Percentiles rank a stretch among this genome's conserved stretches.
phyloP scores from a whole-genome alignment of 1,284 basidiomycete species.

The Leccinum pachyderme region DNA sequence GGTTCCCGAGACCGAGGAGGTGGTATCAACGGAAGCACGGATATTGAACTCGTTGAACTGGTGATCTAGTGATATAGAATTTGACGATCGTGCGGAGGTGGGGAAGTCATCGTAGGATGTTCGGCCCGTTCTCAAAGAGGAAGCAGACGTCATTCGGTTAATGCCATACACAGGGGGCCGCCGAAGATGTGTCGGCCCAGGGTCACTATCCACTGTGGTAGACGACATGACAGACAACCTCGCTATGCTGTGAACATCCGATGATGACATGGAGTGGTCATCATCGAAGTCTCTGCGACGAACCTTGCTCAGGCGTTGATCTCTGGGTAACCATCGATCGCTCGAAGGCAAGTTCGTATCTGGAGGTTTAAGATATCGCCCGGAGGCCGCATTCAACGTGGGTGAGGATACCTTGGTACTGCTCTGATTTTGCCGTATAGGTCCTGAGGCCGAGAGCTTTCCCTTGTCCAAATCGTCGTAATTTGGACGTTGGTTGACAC shows the following conservation, averaged over 20 bases:
- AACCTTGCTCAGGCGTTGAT: conserved; percentile 71
- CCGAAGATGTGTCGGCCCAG: conserved; percentile 69
- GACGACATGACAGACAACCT: conserved; percentile 74
- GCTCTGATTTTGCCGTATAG: conserved; percentile 55
- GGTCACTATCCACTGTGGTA: conserved; percentile 79
- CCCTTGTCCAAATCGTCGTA: conserved; percentile 43
- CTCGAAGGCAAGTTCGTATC: conserved; percentile 35
- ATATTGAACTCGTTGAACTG: conserved; percentile 75
- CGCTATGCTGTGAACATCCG: conserved; percentile 72
- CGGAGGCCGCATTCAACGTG: conserved; percentile 57
- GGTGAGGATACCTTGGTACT: conserved; percentile 37
- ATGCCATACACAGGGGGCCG: conserved; percentile 61
- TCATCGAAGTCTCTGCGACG: conserved; percentile 83
- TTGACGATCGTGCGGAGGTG: conserved; percentile 73
- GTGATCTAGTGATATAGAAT: conserved; percentile 78
- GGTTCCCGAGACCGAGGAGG: conserved; percentile 56
- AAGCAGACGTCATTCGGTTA: conserved; percentile 72
- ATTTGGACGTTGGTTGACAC: conserved; percentile 33
- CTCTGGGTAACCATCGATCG: conserved; percentile 53
- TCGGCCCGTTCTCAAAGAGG: conserved; percentile 58
- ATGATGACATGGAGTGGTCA: conserved; percentile 87
- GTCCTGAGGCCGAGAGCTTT: conserved; percentile 52
- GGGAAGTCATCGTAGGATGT: conserved; percentile 71
- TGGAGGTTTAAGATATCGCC: conserved; percentile 47
- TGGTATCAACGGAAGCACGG: conserved; percentile 68